Evolutionary conservation across 257 asterid species (phyloP), one percentile per base, ranked within the genome.

Genomic region (Solanum tacnaense): DNA sequence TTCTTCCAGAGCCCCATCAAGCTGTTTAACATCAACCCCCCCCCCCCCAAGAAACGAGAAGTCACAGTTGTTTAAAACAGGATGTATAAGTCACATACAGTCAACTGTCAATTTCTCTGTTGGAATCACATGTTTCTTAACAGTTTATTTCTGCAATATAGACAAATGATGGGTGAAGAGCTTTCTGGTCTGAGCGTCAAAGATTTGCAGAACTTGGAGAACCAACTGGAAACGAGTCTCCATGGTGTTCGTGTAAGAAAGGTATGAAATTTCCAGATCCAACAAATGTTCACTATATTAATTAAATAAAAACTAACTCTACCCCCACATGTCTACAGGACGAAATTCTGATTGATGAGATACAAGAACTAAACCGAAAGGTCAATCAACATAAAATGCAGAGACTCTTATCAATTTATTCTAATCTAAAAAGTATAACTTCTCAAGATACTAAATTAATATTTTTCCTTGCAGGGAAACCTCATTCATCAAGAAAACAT

Each of bases 131-230:
- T 81, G 68, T 81, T 29, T 44, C 20, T 49, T 29, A 31, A 82
- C 68, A 31, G 29, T 49, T 82, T 29, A 29, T 82, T 46, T 31
- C 27, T 49, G 86, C 85, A 82, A 85, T 31, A 87, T 91, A 95
- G 97, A 93, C 92, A 92, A 89, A 89, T 95, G 92, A 92, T 91
- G 94, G 98, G 97, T 15, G 95, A 94, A 89, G 95, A 93, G 84
- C 95, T 95, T 90, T 90, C 93, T 85, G 93, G 94, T 90, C 88
- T 95, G 84, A 89, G 86, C 86, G 91, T 94, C 67, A 91, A 90
- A 86, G 98, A 93, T 87, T 90, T 95, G 74, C 95, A 92, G 81
- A 92, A 87, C 91, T 87, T 95, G 91, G 98, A 94, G 90, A 94
- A 90, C 82, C 94, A 92, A 90, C 93, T 95, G 89, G 98, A 95